Conservation (phyloP, 208 protist genomes). For the Eutreptiella sp. region DNA sequence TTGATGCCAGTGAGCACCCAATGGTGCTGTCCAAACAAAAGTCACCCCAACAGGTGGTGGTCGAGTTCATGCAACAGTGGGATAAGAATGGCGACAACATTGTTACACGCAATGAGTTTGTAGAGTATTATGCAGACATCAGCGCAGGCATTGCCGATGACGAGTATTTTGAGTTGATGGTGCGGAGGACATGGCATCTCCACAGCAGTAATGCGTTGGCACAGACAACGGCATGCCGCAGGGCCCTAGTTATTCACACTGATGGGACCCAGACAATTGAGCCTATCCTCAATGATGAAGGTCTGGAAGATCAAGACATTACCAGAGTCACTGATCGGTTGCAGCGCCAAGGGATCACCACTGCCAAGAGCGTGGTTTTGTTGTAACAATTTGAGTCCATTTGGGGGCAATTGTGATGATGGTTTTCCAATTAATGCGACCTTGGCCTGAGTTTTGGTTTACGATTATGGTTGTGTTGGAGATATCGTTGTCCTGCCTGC, state of each 20-base stretch:
- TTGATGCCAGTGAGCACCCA: slow-evolving; percentile 20
- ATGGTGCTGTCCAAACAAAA: slow-evolving; percentile 13
- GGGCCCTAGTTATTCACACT: slow-evolving; percentile 61
- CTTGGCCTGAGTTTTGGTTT: too few relatives aligned
- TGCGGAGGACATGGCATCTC: slow-evolving; percentile 30
- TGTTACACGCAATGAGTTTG: slow-evolving; percentile 30
- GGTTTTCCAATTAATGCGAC: too few relatives aligned
- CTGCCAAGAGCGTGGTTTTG: too few relatives aligned
- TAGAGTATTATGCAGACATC: slow-evolving; percentile 30
- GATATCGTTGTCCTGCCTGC: too few relatives aligned
- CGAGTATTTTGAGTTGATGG: slow-evolving; percentile 34
- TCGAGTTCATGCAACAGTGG: slow-evolving; percentile 26
- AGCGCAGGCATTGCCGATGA: slow-evolving; percentile 26
- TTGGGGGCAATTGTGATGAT: too few relatives aligned
- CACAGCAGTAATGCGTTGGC: slow-evolving; percentile 54
- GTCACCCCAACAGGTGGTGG: slow-evolving; percentile 4
- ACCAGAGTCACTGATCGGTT: too few relatives aligned
- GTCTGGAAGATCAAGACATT: too few relatives aligned
- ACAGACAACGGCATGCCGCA: slow-evolving; percentile 67
- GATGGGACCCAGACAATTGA: slow-evolving; percentile 53
- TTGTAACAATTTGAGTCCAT: too few relatives aligned
- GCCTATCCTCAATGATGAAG: too few relatives aligned
- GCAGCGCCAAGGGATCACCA: too few relatives aligned
- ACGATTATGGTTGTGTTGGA: too few relatives aligned
- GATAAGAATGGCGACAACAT: slow-evolving; percentile 22